These are phyloP conservation scores for Syncephalastrum racemosum DNA, from an alignment of 371 early-diverging fungal genomes.

Conservation along the genomic window DNA sequence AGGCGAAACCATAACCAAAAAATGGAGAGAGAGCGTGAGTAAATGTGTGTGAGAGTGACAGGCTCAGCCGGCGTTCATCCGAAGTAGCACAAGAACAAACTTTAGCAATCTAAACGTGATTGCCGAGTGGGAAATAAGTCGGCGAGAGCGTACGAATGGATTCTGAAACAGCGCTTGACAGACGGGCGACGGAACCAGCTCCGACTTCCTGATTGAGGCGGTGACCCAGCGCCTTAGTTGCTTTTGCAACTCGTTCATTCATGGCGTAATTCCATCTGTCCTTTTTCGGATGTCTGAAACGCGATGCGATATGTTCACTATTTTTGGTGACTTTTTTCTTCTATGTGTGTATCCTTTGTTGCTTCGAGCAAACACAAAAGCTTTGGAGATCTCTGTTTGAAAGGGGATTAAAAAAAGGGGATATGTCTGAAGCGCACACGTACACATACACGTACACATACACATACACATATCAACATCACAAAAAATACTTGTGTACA, in stretches of 20 bases:
- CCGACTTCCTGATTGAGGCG: no score
- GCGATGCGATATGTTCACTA: neutral
- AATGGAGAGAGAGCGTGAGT: no score
- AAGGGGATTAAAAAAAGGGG: slow-evolving; percentile 1
- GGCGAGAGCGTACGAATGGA: no score
- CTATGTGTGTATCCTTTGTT: slow-evolving; percentile 3
- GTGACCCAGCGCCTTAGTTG: slow-evolving; percentile 3
- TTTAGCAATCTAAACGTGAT: no score
- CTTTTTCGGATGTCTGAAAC: slow-evolving; percentile 10
- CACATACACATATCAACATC: neutral
- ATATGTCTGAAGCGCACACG: neutral
- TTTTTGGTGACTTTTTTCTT: neutral
- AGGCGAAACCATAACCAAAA: no score
- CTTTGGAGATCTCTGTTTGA: slow-evolving; percentile 13
- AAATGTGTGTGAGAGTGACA: no score
- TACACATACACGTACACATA: neutral
- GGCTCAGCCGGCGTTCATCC: no score
- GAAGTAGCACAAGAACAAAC: no score
- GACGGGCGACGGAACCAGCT: no score
- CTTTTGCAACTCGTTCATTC: slow-evolving; percentile 6
- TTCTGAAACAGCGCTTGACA: no score
- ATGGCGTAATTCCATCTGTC: slow-evolving; percentile 19
- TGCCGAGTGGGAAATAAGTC: no score
- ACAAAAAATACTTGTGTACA: slow-evolving; percentile 3
- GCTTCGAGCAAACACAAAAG: slow-evolving; percentile 3